Evolutionary conservation across 495 filamentous ascomycete species (phyloP).

Genomic region (Penicillium canescens): DNA sequence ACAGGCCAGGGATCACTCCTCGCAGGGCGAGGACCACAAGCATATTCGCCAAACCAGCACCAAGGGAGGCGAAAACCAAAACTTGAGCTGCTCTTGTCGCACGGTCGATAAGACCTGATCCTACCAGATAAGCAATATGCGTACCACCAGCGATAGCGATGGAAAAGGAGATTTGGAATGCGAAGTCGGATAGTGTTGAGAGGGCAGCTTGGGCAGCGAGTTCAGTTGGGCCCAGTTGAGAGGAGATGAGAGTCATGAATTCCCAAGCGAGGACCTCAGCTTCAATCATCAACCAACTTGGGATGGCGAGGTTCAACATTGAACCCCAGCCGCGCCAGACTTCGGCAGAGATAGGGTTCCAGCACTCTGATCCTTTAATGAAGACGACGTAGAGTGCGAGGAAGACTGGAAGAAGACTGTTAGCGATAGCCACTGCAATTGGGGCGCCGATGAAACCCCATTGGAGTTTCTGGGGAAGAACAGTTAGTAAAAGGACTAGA

Average conservation of each 20-base stretch:
- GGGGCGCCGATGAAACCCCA: constrained; percentile 63
- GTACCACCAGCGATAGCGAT: constrained; percentile 64
- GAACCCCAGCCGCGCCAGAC: constrained; percentile 53
- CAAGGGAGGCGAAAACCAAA: constrained; percentile 14
- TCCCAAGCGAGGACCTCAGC: constrained; percentile 61
- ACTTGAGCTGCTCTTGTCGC: constrained; percentile 30
- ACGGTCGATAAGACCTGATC: constrained; percentile 34
- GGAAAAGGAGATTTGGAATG: constrained; percentile 63
- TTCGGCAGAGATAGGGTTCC: constrained; percentile 52
- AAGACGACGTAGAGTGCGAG: constrained; percentile 54
- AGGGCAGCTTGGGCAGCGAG: constrained; percentile 63
- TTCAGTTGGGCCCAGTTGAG: constrained; percentile 35
- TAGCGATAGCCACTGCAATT: constrained; percentile 52
- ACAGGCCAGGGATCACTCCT: constrained; percentile 30
- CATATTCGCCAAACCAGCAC: constrained; percentile 29
- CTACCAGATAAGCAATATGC: constrained; percentile 64
- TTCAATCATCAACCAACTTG: constrained; percentile 56
- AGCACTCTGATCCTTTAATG: constrained; percentile 51
- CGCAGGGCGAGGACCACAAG: constrained; percentile 9
- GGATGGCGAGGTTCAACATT: constrained; percentile 58
- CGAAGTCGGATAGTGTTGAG: constrained; percentile 53
- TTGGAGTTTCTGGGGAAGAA: constrained; percentile 27
- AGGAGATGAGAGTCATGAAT: constrained; percentile 53
- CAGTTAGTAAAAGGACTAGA: background rate
- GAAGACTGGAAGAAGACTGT: constrained; percentile 51